These are phyloP conservation scores for Penicillium thymicola DNA, from an alignment of 2,329 filamentous ascomycete genomes.

Conservation along the genomic window DNA sequence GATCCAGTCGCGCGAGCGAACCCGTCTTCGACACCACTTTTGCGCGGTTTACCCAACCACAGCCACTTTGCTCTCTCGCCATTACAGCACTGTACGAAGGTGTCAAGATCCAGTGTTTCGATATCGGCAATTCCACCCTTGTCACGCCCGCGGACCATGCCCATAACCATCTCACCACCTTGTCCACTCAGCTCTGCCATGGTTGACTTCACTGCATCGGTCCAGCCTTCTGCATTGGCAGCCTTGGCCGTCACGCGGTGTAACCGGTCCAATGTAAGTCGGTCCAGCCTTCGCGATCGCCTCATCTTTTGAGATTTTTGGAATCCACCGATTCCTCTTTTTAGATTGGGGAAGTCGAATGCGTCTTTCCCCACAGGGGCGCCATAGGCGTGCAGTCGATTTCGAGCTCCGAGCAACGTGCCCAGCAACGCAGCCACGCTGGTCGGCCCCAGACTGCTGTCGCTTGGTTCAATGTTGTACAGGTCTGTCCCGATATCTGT, in stretches of 20 bases:
- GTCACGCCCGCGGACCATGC: constrained; percentile 83
- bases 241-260: constrained; percentile 86
- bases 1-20: constrained; percentile 33
- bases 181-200: constrained; percentile 92
- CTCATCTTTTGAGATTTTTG: constrained; percentile 84
- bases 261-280: constrained; percentile 75
- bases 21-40: constrained; percentile 44
- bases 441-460: constrained; percentile 87
- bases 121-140: constrained; percentile 89
- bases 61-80: constrained; percentile 89
- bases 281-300: constrained; percentile 74
- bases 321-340: constrained; percentile 80
- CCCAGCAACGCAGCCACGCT: constrained; percentile 86
- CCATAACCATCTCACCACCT: constrained; percentile 89
- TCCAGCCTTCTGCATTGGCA: constrained; percentile 84
- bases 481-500: constrained; percentile 86
- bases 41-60: constrained; percentile 85
- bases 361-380: constrained; percentile 85
- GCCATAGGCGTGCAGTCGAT: constrained; percentile 79
- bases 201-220: constrained; percentile 89
- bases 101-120: constrained; percentile 85
- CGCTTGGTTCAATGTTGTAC: constrained; percentile 87
- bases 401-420: constrained; percentile 83
- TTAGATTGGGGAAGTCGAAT: constrained; percentile 79
- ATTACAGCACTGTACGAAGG: constrained; percentile 71